Percentiles rank a stretch among this genome's conserved stretches.
These are phyloP conservation scores for Zoysia pacifica DNA, from an alignment of 176 grass and related monocot species.

Conservation along the genomic window DNA sequence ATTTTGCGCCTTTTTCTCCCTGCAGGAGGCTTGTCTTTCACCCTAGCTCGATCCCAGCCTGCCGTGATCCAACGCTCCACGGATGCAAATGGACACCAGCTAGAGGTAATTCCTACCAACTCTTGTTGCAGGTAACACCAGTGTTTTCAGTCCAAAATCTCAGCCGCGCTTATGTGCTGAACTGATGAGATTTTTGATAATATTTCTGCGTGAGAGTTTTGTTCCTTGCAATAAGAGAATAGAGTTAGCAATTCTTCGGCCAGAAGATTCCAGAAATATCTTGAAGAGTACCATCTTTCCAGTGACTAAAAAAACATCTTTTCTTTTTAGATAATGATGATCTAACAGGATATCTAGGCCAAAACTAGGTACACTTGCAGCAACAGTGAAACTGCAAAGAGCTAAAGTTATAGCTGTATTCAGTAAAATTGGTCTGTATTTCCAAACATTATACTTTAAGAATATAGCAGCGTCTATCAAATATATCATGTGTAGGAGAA, in stretches of 20 bases:
- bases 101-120: not conserved
- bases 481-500: too few relatives aligned
- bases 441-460: not conserved
- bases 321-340: too few relatives aligned
- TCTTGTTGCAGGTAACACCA: not conserved
- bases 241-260: slow-evolving; percentile 16
- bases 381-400: not conserved
- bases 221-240: not conserved
- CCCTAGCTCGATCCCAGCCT: not conserved
- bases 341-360: not conserved
- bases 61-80: slow-evolving; percentile 14
- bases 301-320: not conserved
- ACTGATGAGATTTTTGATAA: slow-evolving; percentile 8
- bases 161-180: not conserved
- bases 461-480: not conserved
- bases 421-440: not conserved
- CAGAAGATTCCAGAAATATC: slow-evolving; percentile 46
- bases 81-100: not conserved
- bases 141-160: not conserved
- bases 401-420: not conserved
- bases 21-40: slow-evolving; percentile 20
- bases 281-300: slow-evolving; percentile 15
- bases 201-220: not conserved
- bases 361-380: slow-evolving; percentile 35
- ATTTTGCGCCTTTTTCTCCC: slow-evolving; percentile 12